Evolutionary conservation across 495 filamentous ascomycete genomes (phyloP).

Genomic region (Lasiosphaeriaceae sp.): DNA sequence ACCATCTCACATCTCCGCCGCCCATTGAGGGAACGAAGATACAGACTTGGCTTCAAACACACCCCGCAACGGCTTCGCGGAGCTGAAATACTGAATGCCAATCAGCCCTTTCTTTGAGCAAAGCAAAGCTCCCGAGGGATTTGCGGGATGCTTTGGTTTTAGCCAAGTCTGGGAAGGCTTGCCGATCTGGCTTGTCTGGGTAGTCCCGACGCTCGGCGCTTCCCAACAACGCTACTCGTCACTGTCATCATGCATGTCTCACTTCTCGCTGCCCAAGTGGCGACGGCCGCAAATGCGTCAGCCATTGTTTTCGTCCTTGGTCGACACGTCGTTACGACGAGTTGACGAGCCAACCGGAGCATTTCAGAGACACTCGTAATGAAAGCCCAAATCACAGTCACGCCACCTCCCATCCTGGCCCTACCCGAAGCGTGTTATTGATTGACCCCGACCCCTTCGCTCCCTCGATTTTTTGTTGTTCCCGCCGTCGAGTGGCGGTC

Average conservation of each 20-base stretch:
- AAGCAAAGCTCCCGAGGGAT: neutral
- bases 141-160: neutral
- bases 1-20: neutral
- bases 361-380: neutral
- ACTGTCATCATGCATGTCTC: neutral
- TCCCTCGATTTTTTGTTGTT: neutral
- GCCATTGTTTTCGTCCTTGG: neutral
- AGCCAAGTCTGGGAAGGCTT: neutral
- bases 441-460: too few species aligned
- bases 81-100: neutral
- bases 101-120: neutral
- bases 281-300: neutral
- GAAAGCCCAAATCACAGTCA: neutral
- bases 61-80: neutral
- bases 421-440: too few species aligned
- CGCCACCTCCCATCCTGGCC: neutral
- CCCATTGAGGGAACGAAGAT: conserved; percentile 8
- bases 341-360: neutral
- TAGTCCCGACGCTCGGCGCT: conserved; percentile 5
- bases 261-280: neutral
- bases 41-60: neutral
- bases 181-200: conserved; percentile 12
- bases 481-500: neutral
- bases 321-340: neutral
- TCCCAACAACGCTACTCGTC: neutral